Evolutionary conservation across 129 eudicot genomes (phyloP).

Genomic region (Kitagawia praeruptora): DNA sequence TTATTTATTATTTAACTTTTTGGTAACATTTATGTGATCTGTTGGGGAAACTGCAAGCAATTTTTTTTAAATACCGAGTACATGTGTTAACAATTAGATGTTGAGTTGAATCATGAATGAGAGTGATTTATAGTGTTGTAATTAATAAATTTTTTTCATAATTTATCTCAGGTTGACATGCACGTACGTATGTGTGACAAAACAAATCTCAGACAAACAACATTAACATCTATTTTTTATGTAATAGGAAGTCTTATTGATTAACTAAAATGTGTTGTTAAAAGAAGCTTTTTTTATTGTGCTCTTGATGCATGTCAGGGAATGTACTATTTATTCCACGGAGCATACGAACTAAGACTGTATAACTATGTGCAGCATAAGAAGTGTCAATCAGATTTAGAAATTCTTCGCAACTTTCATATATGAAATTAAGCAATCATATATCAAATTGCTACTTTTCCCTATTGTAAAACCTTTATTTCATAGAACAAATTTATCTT

Average conservation of each 20-base stretch:
- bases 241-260: neutral
- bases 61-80: neutral
- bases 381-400: neutral
- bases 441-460: neutral
- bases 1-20: neutral
- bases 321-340: neutral
- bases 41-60: neutral
- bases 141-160: neutral
- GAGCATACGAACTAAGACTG: neutral
- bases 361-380: neutral
- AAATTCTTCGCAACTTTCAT: neutral
- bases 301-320: neutral
- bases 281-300: neutral
- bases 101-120: neutral
- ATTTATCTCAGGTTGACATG: neutral
- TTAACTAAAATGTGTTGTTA: neutral
- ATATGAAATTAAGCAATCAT: neutral
- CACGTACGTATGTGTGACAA: neutral
- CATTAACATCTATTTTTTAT: neutral
- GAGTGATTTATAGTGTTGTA: neutral
- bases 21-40: neutral
- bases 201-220: neutral
- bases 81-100: neutral
- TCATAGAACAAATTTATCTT: neutral
- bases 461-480: neutral